phyloP scores from a whole-genome alignment of 441 rosid species.

The Mallotus repandus region DNA sequence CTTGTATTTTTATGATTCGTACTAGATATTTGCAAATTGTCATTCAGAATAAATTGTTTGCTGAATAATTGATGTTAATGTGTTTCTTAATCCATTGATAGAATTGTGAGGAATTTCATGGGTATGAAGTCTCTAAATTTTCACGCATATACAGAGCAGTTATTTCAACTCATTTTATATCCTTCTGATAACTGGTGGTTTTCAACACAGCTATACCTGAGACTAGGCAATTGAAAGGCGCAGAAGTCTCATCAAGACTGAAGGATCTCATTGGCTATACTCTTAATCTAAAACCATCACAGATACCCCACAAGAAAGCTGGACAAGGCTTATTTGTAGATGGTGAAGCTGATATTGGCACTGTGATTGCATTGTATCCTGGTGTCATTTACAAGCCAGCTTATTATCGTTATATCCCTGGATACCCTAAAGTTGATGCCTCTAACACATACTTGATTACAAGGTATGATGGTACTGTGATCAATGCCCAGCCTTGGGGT shows the following conservation, averaged over 20 bases:
- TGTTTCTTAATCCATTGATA: neutral
- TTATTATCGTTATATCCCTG: slow-evolving; percentile 71
- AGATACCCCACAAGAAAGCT: slow-evolving; percentile 65
- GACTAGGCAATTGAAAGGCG: slow-evolving; percentile 51
- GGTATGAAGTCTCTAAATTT: neutral
- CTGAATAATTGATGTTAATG: neutral
- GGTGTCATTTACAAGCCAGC: slow-evolving; percentile 74
- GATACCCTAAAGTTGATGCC: slow-evolving; percentile 65
- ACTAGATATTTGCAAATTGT: neutral
- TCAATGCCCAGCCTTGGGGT: slow-evolving; percentile 89
- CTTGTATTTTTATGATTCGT: neutral
- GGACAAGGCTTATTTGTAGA: slow-evolving; percentile 72
- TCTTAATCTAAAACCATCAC: slow-evolving; percentile 59
- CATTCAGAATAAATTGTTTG: neutral
- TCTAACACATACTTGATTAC: slow-evolving; percentile 74
- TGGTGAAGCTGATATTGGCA: slow-evolving; percentile 76
- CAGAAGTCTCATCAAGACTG: slow-evolving; percentile 54
- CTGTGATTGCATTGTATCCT: slow-evolving; percentile 78
- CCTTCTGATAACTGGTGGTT: slow-evolving; percentile 39
- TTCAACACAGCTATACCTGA: slow-evolving; percentile 73
- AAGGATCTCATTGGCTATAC: slow-evolving; percentile 69
- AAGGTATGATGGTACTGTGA: slow-evolving; percentile 70
- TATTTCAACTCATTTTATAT: neutral
- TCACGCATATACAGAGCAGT: neutral
- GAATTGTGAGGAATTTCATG: too few species aligned